Conservation (phyloP, 164 flowering plant species). For the Euptelea pleiosperma region DNA sequence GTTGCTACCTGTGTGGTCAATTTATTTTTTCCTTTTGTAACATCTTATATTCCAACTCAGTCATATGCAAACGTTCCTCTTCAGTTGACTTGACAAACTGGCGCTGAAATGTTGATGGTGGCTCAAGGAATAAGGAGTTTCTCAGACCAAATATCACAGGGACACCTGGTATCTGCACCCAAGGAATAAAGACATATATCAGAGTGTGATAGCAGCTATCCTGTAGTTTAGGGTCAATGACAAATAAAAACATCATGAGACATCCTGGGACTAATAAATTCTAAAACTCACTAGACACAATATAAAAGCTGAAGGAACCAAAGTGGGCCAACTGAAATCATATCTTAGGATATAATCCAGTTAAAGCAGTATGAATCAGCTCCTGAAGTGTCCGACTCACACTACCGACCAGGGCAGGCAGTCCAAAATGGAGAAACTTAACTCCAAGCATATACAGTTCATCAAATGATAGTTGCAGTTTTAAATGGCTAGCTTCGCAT, state of each 20-base stretch:
- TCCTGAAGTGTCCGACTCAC: no score
- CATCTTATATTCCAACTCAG: slow-evolving; percentile 50
- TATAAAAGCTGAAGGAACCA: not conserved
- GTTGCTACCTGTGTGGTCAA: slow-evolving; percentile 15
- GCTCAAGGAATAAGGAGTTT: slow-evolving; percentile 67
- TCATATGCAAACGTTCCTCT: slow-evolving; percentile 60
- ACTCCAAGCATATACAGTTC: no score
- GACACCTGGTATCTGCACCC: slow-evolving; percentile 76
- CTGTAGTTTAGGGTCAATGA: no score
- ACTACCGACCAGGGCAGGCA: no score
- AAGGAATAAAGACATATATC: slow-evolving; percentile 2
- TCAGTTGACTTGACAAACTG: slow-evolving; percentile 56
- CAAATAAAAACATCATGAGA: no score
- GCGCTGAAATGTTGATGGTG: slow-evolving; percentile 61
- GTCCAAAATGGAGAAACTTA: no score
- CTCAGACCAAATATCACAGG: slow-evolving; percentile 70
- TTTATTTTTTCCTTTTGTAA: slow-evolving; percentile 29
- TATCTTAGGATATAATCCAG: not conserved
- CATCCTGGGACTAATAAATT: no score
- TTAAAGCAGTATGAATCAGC: no score
- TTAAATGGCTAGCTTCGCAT: no score
- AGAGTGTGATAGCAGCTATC: no score
- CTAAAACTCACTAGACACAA: not conserved
- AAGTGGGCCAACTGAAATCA: not conserved
- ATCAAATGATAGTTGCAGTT: no score